Evolutionary conservation across 352 stramenopile genomes (phyloP).

Genomic region (Halophytophthora batemanensis): DNA sequence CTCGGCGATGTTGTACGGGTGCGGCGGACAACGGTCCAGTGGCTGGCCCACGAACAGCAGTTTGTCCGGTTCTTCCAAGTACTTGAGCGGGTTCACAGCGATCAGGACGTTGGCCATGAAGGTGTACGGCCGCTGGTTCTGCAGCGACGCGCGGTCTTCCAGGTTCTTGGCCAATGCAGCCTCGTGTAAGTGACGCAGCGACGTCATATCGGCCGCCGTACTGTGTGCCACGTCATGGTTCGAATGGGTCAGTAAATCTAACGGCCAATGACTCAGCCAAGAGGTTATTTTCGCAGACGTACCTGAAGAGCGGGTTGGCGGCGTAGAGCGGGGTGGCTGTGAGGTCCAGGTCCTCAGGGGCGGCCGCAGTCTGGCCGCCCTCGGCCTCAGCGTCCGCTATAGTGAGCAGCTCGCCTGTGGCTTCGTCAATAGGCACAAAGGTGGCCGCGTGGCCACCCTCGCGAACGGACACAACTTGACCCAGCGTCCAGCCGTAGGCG

Average conservation of each 20-base stretch:
- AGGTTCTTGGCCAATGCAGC: conserved; percentile 86
- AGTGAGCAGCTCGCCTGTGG: conserved; percentile 46
- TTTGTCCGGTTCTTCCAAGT: conserved; percentile 71
- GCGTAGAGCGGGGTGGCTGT: conserved; percentile 47
- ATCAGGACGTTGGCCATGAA: conserved; percentile 89
- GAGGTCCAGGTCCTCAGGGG: conserved; percentile 42
- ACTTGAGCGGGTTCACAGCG: conserved; percentile 77
- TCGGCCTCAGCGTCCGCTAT: not conserved
- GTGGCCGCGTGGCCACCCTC: conserved; percentile 28
- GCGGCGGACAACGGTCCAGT: conserved; percentile 65
- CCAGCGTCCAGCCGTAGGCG: conserved; percentile 56
- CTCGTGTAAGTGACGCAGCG: conserved; percentile 80
- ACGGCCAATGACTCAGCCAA: too few species aligned
- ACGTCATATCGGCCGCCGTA: conserved; percentile 82
- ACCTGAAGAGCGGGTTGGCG: conserved; percentile 70
- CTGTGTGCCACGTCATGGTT: too few species aligned
- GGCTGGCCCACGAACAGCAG: conserved; percentile 65
- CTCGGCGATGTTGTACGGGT: conserved; percentile 85
- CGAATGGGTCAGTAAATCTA: too few species aligned
- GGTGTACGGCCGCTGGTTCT: conserved; percentile 80
- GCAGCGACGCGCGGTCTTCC: conserved; percentile 68
- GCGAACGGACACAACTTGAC: conserved; percentile 60
- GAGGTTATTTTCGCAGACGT: too few species aligned
- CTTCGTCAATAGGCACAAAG: conserved; percentile 60
- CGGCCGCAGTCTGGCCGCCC: conserved; percentile 10